Base-by-base conservation (phyloP, 768 basidiomycete species). In the Cystoderma amianthinum region DNA sequence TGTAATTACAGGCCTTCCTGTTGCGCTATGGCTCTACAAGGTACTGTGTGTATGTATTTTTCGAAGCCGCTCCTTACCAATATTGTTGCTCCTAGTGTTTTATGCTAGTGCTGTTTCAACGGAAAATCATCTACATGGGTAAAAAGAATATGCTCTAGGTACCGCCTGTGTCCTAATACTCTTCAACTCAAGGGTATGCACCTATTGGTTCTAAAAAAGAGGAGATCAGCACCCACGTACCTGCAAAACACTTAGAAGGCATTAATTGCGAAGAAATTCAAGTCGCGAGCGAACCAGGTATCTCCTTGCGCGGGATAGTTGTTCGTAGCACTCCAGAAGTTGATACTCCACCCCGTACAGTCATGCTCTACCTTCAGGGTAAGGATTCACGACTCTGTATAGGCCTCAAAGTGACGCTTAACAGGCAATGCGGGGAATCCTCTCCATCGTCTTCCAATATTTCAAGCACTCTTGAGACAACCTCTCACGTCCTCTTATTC, bases 361-460 rank as follows among this genome's bases (percentile, higher is more conserved):
- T 55, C 4, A 12, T 59, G 11, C 25, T 58, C 0, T 59, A 59
- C 24, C 43, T 58, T 15, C 58, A 59, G 53, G 58, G 58, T 33
- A 34, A 16, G n/a, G 15, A 15, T 32, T 40, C 22, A 18, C 22
- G 13, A 3, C 15, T 18, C 7, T 32, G 15, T 28, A 18, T 17
- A 32, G 20, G 25, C 33, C 30, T 10, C 28, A 19, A 44, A 51
- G 9, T 23, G 46, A 10, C 65, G 63, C 39, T 49, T 55, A 5
- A 62, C 63, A 65, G 72, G 71, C n/a, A 76, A 76, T 44, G 70
- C 73, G 2, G 72, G 72, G 2, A 73, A 70, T 25, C 72, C 73
- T 0, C 52, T 74, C 2, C 57, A 62, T 11, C 67, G 74, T 9
- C 43, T 72, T 6, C 69, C 72, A 1, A 53, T 71, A 28, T 74